Base-by-base conservation (phyloP, 768 basidiomycete species). In the Tylopilus plumbeoviolaceoides region DNA sequence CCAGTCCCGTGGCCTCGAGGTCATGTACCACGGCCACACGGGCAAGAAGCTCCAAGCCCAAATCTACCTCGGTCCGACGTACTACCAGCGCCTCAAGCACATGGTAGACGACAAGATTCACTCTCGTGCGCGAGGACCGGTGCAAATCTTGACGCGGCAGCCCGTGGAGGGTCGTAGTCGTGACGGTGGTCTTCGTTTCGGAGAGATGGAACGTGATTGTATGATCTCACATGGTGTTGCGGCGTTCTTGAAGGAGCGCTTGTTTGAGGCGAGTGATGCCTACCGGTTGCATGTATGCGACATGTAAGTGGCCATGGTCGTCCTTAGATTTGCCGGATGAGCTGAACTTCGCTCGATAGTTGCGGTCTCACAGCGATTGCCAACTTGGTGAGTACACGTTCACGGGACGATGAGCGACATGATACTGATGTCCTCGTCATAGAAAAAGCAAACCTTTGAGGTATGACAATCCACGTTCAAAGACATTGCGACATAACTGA, bases 81-180 rank as follows among this genome's bases (percentile, higher is more conserved):
- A 99, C 70, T 99, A 99, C 70, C 95, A 99, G 70, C 87, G 95
- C 35, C 77, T 98, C 60, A 98, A 98, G 76, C 97, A 99, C 74
- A 99, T 99, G 95, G 97, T 99, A 42, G 95, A 98, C 69, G 97
- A 99, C 73, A 99, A 99, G 77, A 99, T 98, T 49, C 97, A 99
- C 72, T 95, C 97, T 27, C 84, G 97, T 51, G 97, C 97, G 18
- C 74, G 97, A 70, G 97, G 97, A 14, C 97, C 97, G 5, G 91
- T 99, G 9, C 97, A 99, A 70, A 99, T 98, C 63, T 72, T 99
- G 63, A 99, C 95, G 30, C 76, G 97, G 45, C 97, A 99, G 66
- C 97, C 97, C 12, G 97, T 99, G 15, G 97, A 99, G 68, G 97
- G 97, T 81, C 82, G 97, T 72, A 93, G 90, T 81, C 83, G 97